Base-by-base conservation (phyloP, 2,329 filamentous ascomycete genomes). In the Cladophialophora yegresii region DNA sequence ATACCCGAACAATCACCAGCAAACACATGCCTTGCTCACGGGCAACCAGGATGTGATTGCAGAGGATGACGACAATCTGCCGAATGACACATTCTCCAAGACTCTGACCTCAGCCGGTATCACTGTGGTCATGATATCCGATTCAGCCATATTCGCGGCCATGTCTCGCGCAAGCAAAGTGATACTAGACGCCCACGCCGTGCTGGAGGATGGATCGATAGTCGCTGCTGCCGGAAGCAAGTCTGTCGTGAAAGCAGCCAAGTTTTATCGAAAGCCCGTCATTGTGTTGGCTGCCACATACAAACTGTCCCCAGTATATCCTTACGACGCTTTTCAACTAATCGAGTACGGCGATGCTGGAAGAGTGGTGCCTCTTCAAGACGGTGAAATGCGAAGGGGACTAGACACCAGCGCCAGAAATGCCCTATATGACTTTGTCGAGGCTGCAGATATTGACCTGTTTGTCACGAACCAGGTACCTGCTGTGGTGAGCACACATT, bases 81-180 rank as follows among this genome's bases (percentile, higher is more conserved):
- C 74, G 62, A 70, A 75, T 22, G 80, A 82, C 76, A 78, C 83
- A 54, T 85, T 97, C 77, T 85, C 87, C 54, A 96, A 95, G 77
- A 88, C 92, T 54, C 83, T 98, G 65, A 87, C 85, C 4, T 85
- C 88, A 0, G 86, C 88, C 40, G 93, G 93, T 28, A 90, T 96
- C 61, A 89, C 87, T 1, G 89, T 96, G 49, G 90, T 97, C 71
- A 85, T 91, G 65, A 88, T 98, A 61, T 87, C 91, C 50, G 93
- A 96, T 76, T 89, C 88, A 7, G 90, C 92, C 9, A 85, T 96
- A 60, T 96, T 93, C 79, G 92, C 93, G 0, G 90, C 98, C 72
- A 98, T 99, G 91, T 90, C 93, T 8, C 87, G 90, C 65, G 91
- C 97, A 71, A 96, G 93, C 82, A 97, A 97, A 80, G 93, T 99